Conservation (phyloP, 2,329 filamentous ascomycete species). For the Hymenoscyphus scutula region DNA sequence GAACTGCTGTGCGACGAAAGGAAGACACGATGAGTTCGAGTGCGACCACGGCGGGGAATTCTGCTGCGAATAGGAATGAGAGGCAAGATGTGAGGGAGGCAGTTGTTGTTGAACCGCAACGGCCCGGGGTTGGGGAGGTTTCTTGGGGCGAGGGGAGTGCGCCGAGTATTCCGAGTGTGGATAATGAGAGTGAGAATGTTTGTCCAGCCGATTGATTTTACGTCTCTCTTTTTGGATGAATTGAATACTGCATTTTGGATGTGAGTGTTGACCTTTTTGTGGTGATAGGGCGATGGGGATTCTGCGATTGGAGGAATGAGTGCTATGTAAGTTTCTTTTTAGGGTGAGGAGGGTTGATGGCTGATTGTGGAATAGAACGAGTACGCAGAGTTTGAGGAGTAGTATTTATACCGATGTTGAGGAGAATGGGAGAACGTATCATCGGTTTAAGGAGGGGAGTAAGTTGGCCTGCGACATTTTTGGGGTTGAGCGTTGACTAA, state of each 20-base stretch:
- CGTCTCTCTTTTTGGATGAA: not conserved
- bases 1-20: not conserved
- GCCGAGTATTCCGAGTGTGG: slow-evolving; percentile 5
- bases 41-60: not conserved
- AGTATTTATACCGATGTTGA: slow-evolving; percentile 34
- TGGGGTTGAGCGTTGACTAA: not conserved
- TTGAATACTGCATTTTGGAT: not conserved
- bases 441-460: slow-evolving; percentile 26
- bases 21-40: not conserved
- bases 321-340: not conserved
- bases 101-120: not conserved
- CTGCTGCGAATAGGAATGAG: not conserved
- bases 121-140: not conserved
- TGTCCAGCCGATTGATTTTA: not conserved
- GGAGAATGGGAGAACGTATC: slow-evolving; percentile 34
- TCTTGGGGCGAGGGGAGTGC: slow-evolving; percentile 9
- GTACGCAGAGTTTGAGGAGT: not conserved
- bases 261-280: not conserved
- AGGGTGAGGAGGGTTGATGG: not conserved
- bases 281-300: not conserved
- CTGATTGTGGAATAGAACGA: slow-evolving; percentile 2
- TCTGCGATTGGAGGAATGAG: slow-evolving; percentile 11
- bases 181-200: slow-evolving; percentile 6
- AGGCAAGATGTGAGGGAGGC: not conserved
- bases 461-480: not conserved